Evolutionary conservation across 1,139 yeast genomes (phyloP).

Genomic region (Meyerozyma elateridarum): DNA sequence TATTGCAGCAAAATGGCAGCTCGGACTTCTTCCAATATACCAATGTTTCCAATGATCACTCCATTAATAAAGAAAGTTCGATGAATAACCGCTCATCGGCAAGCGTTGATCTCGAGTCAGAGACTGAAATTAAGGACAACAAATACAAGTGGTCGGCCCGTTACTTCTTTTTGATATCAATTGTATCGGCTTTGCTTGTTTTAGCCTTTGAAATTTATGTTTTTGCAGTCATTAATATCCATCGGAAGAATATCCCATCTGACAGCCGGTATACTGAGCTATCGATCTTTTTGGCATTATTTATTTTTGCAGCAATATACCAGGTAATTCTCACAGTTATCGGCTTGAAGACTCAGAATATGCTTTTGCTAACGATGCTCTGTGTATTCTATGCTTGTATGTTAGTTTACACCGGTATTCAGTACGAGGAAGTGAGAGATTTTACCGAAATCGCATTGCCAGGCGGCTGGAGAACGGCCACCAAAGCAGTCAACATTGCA

Average conservation of each 20-base stretch:
- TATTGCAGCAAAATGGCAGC: constrained; percentile 1
- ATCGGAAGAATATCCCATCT: constrained; percentile 17
- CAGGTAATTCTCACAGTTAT: constrained; percentile 32
- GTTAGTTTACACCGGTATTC: constrained; percentile 49
- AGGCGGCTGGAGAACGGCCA: constrained; percentile 25
- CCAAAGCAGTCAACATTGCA: constrained; percentile 39
- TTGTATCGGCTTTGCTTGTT: constrained; percentile 26
- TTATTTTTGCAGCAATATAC: constrained; percentile 40
- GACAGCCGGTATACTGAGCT: constrained; percentile 17
- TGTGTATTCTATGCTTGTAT: constrained; percentile 44
- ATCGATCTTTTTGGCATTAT: constrained; percentile 29
- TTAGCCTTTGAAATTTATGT: constrained; percentile 29
- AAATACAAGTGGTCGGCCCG: constrained; percentile 14
- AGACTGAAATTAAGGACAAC: constrained; percentile 2
- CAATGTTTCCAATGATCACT: not conserved
- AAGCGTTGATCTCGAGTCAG: not conserved
- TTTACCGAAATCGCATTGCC: constrained; percentile 19
- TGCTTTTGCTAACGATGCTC: constrained; percentile 37
- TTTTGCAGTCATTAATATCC: constrained; percentile 33
- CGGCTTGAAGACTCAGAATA: constrained; percentile 40
- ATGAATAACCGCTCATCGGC: too few species aligned
- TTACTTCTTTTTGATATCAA: constrained; percentile 24
- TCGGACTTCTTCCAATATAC: constrained; percentile 3
- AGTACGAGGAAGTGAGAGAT: constrained; percentile 38
- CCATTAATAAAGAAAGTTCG: not conserved